Base-by-base conservation (phyloP, 345 rosid genomes). In the Gossypium mustelinum region DNA sequence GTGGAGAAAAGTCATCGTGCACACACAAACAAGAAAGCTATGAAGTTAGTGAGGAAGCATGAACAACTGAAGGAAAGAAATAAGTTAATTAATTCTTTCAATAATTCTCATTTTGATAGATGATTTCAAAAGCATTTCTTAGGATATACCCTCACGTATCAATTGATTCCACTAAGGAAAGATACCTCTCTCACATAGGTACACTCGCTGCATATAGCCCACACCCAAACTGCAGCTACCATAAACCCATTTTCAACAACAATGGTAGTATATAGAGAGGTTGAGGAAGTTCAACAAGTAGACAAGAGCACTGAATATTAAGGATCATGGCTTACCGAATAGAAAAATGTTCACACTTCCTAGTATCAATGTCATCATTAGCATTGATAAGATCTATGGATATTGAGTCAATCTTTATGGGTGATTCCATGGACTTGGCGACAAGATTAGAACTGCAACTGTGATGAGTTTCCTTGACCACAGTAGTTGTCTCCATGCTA, bases 331-430 rank as follows among this genome's bases (percentile, higher is more conserved):
- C 89, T 84, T 82, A 92, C 97, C 94, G 87, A 77, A 91, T 79
- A n/a, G 97, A 86, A 80, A 92, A 92, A 72, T 86, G 89, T 59
- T 86, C 79, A 76, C 94, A 92, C 48, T 77, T 86, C 55, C 60
- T 82, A 57, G 44, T 75, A 72, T 76, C 76, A 76, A 16, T 76
- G 79, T 81, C 83, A 25, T 81, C 76, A 55, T 81, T 82, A 58
- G 81, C 76, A 48, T 52, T 76, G 55, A 65, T 79, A 66, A 88
- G 89, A 83, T 90, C 87, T 29, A 88, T 83, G 51, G 84, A 80
- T 78, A 87, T 86, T 0, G 97, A 89, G 59, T 80, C 87, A 66
- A 87, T 85, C 86, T 83, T 79, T 69, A 82, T 76, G 29, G 89
- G 73, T 44, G 94, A 83, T 54, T 84, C 86, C 77, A 81, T 74